phyloP scores from a whole-genome alignment of 768 basidiomycete genomes.

The Filobasidium floriforme region DNA sequence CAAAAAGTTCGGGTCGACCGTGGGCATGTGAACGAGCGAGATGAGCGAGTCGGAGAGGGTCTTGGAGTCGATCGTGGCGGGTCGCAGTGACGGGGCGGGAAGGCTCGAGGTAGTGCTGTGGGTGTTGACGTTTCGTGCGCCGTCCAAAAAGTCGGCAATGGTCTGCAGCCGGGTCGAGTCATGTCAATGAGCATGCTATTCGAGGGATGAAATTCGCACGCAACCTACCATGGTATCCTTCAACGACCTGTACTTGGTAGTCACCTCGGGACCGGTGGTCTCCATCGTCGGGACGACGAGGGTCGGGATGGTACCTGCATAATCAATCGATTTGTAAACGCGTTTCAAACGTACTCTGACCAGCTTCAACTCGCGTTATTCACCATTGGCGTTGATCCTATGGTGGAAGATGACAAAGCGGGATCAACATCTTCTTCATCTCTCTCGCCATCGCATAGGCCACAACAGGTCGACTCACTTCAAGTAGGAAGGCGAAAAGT shows the following conservation, averaged over 20 bases:
- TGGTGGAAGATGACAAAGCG: background rate
- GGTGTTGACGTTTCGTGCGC: constrained; percentile 64
- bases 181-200: background rate
- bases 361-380: too few species aligned
- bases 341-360: too few species aligned
- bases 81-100: constrained; percentile 67
- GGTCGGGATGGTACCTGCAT: constrained; percentile 66
- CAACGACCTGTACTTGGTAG: constrained; percentile 72
- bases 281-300: constrained; percentile 75
- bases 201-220: background rate
- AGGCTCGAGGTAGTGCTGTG: constrained; percentile 63
- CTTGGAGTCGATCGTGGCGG: constrained; percentile 69
- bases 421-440: background rate
- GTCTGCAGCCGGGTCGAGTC: constrained; percentile 50
- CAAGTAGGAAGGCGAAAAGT: constrained; percentile 63
- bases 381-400: constrained; percentile 70
- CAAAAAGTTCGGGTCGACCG: constrained; percentile 58
- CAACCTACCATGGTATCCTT: constrained; percentile 60
- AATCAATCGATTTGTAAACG: too few species aligned
- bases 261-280: constrained; percentile 61
- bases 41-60: constrained; percentile 49
- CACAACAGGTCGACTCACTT: constrained; percentile 30
- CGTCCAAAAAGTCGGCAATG: constrained; percentile 73
- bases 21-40: constrained; percentile 58
- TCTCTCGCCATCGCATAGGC: background rate